Conservation (phyloP, 306 rosid species). For the Vigna angularis region DNA sequence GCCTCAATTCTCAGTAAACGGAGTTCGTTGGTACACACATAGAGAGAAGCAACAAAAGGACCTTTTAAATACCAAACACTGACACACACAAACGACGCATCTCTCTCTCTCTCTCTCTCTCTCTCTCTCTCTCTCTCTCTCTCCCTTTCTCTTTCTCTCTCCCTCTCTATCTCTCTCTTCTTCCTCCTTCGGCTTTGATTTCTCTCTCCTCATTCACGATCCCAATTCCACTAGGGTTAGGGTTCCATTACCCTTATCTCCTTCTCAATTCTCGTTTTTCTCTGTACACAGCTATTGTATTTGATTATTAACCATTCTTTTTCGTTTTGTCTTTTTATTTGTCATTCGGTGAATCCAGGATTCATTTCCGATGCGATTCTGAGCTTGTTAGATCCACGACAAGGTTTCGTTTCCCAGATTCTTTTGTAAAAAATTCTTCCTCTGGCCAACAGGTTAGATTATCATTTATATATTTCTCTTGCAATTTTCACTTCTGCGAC, state of each 20-base stretch:
- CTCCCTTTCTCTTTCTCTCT: not conserved
- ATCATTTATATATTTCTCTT: not conserved
- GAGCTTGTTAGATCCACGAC: slow-evolving; percentile 58
- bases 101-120: slow-evolving; percentile 28
- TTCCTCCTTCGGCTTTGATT: slow-evolving; percentile 38
- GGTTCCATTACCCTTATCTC: slow-evolving; percentile 50
- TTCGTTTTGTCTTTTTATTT: not conserved
- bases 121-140: slow-evolving; percentile 46
- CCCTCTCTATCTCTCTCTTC: slow-evolving; percentile 40
- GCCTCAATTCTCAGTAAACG: slow-evolving; percentile 47
- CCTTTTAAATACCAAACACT: slow-evolving; percentile 51
- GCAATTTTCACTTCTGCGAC: not conserved
- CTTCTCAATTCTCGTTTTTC: slow-evolving; percentile 8
- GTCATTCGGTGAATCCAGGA: slow-evolving; percentile 38
- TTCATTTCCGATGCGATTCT: slow-evolving; percentile 61
- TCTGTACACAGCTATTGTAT: not conserved
- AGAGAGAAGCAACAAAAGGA: slow-evolving; percentile 36
- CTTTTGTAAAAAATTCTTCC: slow-evolving; percentile 28
- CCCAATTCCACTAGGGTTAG: slow-evolving; percentile 68
- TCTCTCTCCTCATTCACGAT: slow-evolving; percentile 61
- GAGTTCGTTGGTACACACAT: slow-evolving; percentile 60
- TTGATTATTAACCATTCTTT: slow-evolving; percentile 7
- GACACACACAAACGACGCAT: slow-evolving; percentile 46
- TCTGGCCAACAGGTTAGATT: slow-evolving; percentile 51
- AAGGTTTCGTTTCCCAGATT: slow-evolving; percentile 51